These are phyloP conservation scores for Fraxinus platypoda DNA, from an alignment of 305 asterid genomes.

Conservation along the genomic window DNA sequence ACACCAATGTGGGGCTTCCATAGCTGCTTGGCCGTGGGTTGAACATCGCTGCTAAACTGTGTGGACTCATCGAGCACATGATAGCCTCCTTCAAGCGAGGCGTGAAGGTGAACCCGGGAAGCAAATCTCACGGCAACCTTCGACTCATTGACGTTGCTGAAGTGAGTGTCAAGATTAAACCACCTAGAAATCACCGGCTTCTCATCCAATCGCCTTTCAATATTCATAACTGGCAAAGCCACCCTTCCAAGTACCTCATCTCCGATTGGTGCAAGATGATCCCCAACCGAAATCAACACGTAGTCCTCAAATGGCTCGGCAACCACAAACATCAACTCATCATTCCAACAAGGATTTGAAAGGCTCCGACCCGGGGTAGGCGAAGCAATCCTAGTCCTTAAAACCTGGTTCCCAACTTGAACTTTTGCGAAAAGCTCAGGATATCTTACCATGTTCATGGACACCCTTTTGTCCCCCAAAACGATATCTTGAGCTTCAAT, in stretches of 20 bases:
- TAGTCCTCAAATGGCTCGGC: constrained; percentile 89
- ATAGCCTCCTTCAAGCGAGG: constrained; percentile 80
- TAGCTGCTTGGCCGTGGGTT: constrained; percentile 81
- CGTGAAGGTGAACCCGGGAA: constrained; percentile 69
- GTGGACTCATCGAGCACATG: constrained; percentile 93
- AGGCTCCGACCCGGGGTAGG: constrained; percentile 49
- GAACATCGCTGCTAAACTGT: constrained; percentile 73
- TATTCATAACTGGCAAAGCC: constrained; percentile 41
- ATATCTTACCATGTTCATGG: constrained; percentile 58
- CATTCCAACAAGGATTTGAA: constrained; percentile 78
- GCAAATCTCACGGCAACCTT: constrained; percentile 58
- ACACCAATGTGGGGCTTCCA: constrained; percentile 89
- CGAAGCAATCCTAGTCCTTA: constrained; percentile 59
- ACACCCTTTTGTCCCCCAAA: constrained; percentile 50
- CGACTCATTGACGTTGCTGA: constrained; percentile 40
- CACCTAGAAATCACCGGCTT: constrained; percentile 59
- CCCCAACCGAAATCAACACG: constrained; percentile 62
- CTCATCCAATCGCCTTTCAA: constrained; percentile 69
- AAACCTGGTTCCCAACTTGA: constrained; percentile 81
- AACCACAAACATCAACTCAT: constrained; percentile 79
- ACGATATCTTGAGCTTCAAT: constrained; percentile 85
- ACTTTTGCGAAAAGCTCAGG: constrained; percentile 79
- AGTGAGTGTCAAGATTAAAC: constrained; percentile 68
- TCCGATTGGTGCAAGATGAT: constrained; percentile 54
- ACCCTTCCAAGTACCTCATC: constrained; percentile 71